Conservation (phyloP, 176 grass and related monocot species). For the Phragmites australis region DNA sequence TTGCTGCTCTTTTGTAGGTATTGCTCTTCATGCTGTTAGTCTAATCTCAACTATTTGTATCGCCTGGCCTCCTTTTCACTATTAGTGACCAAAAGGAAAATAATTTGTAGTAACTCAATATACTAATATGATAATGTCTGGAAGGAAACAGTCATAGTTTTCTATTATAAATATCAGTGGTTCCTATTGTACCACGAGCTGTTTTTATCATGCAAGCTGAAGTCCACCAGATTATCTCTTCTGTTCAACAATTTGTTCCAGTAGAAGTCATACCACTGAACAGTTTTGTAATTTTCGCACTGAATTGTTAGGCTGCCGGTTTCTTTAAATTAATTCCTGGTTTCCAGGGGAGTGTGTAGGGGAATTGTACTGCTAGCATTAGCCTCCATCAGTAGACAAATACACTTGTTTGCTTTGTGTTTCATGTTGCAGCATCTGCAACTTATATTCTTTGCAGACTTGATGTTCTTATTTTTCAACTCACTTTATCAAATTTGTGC, state of each 20-base stretch:
- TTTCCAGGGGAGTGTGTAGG: background rate
- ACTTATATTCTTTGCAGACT: background rate
- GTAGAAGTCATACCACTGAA: background rate
- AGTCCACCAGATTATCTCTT: background rate
- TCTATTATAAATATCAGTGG: background rate
- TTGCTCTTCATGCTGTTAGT: conserved; percentile 60
- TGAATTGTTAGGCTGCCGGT: background rate
- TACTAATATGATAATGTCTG: background rate
- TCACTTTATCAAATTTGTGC: conserved; percentile 17
- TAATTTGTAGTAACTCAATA: background rate
- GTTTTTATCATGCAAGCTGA: conserved; percentile 7
- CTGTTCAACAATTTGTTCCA: background rate
- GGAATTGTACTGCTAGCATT: background rate
- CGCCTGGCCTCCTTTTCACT: conserved; percentile 6
- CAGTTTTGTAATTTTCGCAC: background rate
- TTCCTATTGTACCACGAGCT: background rate
- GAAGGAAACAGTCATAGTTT: background rate
- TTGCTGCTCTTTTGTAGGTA: conserved; percentile 90
- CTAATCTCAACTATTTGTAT: conserved; percentile 29
- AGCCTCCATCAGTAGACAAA: conserved; percentile 3
- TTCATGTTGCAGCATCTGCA: background rate
- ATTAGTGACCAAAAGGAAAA: background rate
- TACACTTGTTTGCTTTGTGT: background rate
- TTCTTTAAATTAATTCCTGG: conserved; percentile 7
- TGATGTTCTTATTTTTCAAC: conserved; percentile 30